Base-by-base conservation (phyloP, 2,329 filamentous ascomycete species). In the Xylariaceae sp. region DNA sequence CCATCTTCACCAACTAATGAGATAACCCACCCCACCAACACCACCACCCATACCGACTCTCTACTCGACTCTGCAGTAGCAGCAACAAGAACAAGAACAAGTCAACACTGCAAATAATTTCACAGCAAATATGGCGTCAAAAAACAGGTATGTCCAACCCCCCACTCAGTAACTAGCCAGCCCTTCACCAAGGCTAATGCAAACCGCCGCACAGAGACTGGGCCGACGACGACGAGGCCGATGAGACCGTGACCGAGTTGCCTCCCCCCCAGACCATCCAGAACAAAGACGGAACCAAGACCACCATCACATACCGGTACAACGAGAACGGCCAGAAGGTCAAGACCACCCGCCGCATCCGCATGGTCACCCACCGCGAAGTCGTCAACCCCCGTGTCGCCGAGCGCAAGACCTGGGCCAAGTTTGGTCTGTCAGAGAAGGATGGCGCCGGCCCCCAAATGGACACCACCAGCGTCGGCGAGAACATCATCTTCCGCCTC, bases 261-360 rank as follows among this genome's bases (percentile, higher is more conserved):
- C 93, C 93, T 50, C 80, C 87, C 58, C 83, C 88, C 58, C 86
- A 93, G 73, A 87, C 92, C 60, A 92, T 89, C 67, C 86, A 85
- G 67, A 97, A 98, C 82, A 95, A 96, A 75, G 93, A 98, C 70
- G 93, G 94, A 67, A 95, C 89, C 62, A 95, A 96, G 74, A 98
- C 94, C 37, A 86, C 93, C 60, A 85, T 95, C 64, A 88, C 87
- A 53, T 95, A 88, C 76, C 81, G 83, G 62, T 83, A 89, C 74
- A 92, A 95, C 74, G 93, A 98, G 58, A 81, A 92, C 53, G 88
- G 88, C 70, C 91, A 94, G 70, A 95, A 95, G 71, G 87, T 97
- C 65, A 97, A 97, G 80, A 93, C 90, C 53, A 97, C 91, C 50
- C 91, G 93, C 67, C 88, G 91, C 61, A 92, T 97, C 74, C 89